Conservation (phyloP, 345 rosid genomes). For the Odontarrhena argentea region DNA sequence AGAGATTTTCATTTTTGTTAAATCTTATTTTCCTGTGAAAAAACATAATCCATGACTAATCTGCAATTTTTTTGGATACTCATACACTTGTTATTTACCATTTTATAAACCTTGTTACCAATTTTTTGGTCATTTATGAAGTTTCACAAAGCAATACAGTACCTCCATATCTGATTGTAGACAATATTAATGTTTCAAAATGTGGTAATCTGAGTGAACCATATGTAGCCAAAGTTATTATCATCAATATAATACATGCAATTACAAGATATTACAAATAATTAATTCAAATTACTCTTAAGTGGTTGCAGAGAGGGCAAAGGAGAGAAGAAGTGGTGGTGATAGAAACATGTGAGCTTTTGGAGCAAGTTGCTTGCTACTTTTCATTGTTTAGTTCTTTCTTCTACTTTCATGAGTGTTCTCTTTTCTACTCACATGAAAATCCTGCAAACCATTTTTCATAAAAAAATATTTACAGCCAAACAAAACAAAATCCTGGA, state of each 20-base stretch:
- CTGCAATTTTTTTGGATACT: background rate
- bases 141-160: background rate
- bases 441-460: slow-evolving; percentile 24
- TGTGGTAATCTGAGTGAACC: background rate
- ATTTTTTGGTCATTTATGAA: background rate
- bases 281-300: background rate
- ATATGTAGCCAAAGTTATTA: slow-evolving; percentile 1
- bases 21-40: background rate
- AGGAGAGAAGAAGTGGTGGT: background rate
- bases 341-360: slow-evolving; percentile 30
- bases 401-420: slow-evolving; percentile 30
- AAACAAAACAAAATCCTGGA: slow-evolving; percentile 1
- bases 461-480: background rate
- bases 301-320: slow-evolving; percentile 2
- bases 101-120: background rate
- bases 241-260: background rate
- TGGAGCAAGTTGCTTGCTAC: slow-evolving; percentile 26
- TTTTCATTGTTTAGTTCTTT: slow-evolving; percentile 18
- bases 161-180: background rate
- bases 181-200: background rate
- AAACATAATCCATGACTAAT: background rate
- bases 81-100: background rate
- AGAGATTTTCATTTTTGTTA: background rate
- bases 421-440: slow-evolving; percentile 24
- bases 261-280: background rate